Evolutionary conservation across 2,329 filamentous ascomycete species (phyloP).

Genomic region (Aphanocladium album): DNA sequence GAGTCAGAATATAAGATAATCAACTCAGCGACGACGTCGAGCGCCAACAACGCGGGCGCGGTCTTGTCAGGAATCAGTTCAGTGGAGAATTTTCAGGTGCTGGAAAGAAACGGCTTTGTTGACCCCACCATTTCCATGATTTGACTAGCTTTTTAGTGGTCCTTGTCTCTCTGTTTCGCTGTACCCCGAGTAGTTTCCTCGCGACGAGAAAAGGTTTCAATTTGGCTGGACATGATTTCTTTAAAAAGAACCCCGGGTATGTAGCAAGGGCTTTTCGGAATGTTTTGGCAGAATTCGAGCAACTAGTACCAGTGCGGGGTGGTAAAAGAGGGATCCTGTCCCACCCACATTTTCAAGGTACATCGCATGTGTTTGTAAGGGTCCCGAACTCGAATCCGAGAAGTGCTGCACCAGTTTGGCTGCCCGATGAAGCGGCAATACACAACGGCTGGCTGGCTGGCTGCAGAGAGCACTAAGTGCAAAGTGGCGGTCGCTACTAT

Average conservation of each 20-base stretch:
- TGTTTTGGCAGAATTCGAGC: background rate
- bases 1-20: background rate
- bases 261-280: background rate
- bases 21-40: background rate
- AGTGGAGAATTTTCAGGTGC: background rate
- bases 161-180: background rate
- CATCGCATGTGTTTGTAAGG: no score
- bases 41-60: no score
- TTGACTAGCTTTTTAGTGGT: background rate
- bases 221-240: background rate
- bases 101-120: background rate
- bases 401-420: background rate
- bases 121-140: background rate
- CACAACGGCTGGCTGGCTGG: background rate
- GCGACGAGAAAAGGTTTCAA: background rate
- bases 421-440: background rate
- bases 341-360: background rate
- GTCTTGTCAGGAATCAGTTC: background rate
- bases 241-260: background rate
- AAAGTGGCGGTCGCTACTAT: background rate
- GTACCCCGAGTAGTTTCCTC: background rate
- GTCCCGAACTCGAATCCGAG: constrained; percentile 3
- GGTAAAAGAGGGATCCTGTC: background rate
- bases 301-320: background rate
- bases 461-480: background rate